Conservation (phyloP, 768 basidiomycete genomes). For the Suillus luteus region DNA sequence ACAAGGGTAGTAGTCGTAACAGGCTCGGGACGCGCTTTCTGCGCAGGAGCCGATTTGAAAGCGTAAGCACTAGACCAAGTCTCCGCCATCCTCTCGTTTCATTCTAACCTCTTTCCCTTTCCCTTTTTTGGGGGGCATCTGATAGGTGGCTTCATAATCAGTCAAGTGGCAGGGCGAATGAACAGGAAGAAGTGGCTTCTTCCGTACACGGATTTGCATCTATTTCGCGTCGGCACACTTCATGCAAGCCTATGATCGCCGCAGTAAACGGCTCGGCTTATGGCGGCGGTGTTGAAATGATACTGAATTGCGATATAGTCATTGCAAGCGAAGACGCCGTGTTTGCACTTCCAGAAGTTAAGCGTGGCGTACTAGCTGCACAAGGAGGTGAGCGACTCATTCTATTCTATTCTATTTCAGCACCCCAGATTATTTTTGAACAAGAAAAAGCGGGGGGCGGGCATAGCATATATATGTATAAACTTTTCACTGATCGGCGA, state of each 20-base stretch:
- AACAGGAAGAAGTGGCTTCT: constrained; percentile 43
- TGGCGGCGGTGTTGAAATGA: constrained; percentile 66
- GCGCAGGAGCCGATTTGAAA: constrained; percentile 79
- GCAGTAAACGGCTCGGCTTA: constrained; percentile 77
- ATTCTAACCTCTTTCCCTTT: no score
- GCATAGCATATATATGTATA: constrained; percentile 11
- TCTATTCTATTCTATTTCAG: constrained; percentile 1
- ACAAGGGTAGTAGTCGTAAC: constrained; percentile 74
- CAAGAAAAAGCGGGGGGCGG: not conserved
- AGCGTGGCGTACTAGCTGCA: constrained; percentile 70
- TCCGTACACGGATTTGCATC: constrained; percentile 68
- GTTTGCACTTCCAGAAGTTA: constrained; percentile 79
- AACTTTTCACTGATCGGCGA: constrained; percentile 17
- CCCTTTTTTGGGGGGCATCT: no score
- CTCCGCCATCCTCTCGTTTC: not conserved
- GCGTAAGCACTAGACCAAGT: constrained; percentile 40
- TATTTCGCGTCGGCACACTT: constrained; percentile 62
- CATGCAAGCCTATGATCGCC: constrained; percentile 75
- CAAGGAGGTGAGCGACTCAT: constrained; percentile 58
- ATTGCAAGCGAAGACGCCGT: constrained; percentile 65
- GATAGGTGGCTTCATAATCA: constrained; percentile 66
- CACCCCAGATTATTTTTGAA: constrained; percentile 6
- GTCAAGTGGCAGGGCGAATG: constrained; percentile 41
- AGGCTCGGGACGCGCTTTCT: constrained; percentile 72
- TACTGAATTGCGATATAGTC: constrained; percentile 79